Percentiles rank a stretch among this genome's conserved stretches.
Evolutionary conservation across 2,329 filamentous ascomycete species (phyloP).

Genomic region (Penicillium concentricum): DNA sequence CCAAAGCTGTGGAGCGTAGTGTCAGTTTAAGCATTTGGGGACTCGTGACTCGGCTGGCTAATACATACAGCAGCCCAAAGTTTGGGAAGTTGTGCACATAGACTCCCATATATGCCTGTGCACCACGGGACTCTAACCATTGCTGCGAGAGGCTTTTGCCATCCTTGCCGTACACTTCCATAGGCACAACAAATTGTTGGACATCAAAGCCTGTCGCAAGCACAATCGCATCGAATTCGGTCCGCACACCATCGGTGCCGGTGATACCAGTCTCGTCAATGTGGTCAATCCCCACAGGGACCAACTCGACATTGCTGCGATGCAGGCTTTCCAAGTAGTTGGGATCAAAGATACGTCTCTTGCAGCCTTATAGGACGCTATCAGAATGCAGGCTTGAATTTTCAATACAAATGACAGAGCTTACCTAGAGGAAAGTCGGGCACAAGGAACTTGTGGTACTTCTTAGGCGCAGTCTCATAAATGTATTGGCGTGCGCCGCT

Average conservation of each 20-base stretch:
- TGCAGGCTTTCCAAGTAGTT: neutral
- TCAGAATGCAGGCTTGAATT: neutral
- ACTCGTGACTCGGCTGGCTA: neutral
- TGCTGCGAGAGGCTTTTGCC: neutral
- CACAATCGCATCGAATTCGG: neutral
- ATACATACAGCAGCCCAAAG: conserved; percentile 16
- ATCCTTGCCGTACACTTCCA: neutral
- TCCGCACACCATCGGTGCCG: conserved; percentile 10
- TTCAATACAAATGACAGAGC: neutral
- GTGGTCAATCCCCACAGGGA: neutral
- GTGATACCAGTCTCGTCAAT: conserved; percentile 13
- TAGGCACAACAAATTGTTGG: neutral
- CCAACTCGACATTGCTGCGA: neutral
- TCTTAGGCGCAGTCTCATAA: conserved; percentile 13
- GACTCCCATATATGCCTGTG: conserved; percentile 32
- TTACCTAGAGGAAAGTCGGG: conserved; percentile 24
- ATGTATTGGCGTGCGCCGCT: conserved; percentile 20
- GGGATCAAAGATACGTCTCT: neutral
- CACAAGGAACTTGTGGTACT: conserved; percentile 20
- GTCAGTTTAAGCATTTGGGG: too few relatives aligned
- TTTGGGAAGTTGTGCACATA: conserved; percentile 31
- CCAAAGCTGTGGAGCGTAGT: conserved; percentile 11
- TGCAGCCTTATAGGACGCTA: neutral
- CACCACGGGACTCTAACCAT: conserved; percentile 18
- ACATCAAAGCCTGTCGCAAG: neutral